Base-by-base conservation (phyloP, 257 asterid species). In the Dorcoceras hygrometricum region DNA sequence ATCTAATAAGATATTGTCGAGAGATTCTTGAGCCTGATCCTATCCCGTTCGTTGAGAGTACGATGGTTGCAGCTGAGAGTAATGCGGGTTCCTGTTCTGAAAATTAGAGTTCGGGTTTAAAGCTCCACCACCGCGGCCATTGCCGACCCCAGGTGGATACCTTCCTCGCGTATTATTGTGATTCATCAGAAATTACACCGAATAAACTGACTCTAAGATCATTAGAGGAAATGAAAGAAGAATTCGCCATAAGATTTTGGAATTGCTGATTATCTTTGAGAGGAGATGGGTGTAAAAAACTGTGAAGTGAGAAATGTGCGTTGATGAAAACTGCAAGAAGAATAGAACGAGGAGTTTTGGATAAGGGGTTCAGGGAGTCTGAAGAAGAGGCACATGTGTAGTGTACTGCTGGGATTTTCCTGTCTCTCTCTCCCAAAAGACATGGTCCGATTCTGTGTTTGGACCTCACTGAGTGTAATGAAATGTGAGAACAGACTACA, bases 1-100 rank as follows among this genome's bases (percentile, higher is more conserved):
- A 73, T 94, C 99, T 26, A 94, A 66, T 10, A 94, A 71, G 64
- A 94, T 94, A 71, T 94, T 94, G 78, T 94, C 97, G 31, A 94
- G 96, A 3, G 99, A 90, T 62, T 94, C 99, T 51, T 94, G 99
- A 18, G 99, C 97, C 28, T 94, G 99, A 67, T 90, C 97, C 1
- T n/a, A n/a, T 22, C 62, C 60, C 59, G 66, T 57, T 39, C 66
- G 51, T n/a, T 63, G 66, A 19, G n/a, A 56, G 68, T 66, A 53
- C 32, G 68, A 68, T 66, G 67, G 72, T 36, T 66, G 72, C 63
- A n/a, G 1, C 18, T 65, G 59, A 4, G 32, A 36, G 60, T 65
- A 59, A 65, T 65, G 36, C 26, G 71, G 66, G 76, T 46, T 72
- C 55, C 62, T 65, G 66, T 46, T 72, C 51, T 39, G 66, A 56